Evolutionary conservation across 1,139 yeast genomes (phyloP).

Genomic region (Zhuliangozyma parablackwelliae): DNA sequence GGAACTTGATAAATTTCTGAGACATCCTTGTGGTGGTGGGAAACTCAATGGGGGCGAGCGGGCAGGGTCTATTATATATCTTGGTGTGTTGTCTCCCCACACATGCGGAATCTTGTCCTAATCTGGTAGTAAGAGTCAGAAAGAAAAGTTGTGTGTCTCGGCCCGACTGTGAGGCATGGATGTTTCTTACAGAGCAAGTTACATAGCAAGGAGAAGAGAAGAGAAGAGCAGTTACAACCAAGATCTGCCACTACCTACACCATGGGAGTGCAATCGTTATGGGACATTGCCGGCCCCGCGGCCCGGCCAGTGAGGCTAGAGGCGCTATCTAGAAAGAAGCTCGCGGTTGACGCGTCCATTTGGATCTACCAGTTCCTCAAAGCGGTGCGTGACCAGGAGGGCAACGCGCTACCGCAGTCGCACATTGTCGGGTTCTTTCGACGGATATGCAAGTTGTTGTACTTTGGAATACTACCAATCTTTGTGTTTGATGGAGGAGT

Average conservation of each 20-base stretch:
- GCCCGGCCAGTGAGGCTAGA: constrained; percentile 90
- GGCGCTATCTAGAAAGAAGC: constrained; percentile 64
- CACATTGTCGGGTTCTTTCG: constrained; percentile 94
- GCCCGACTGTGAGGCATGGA: no score
- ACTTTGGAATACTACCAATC: constrained; percentile 85
- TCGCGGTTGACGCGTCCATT: constrained; percentile 97
- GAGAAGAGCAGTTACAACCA: no score
- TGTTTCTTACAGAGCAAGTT: no score
- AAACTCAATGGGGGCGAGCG: no score
- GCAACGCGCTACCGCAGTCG: constrained; percentile 71
- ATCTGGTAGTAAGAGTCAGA: no score
- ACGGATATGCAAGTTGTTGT: constrained; percentile 84
- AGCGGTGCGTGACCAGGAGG: constrained; percentile 87
- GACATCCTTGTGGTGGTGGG: constrained; percentile 8
- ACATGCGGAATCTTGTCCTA: no score
- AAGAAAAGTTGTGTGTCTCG: no score
- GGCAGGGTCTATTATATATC: no score
- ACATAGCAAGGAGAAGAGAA: no score
- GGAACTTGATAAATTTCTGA: constrained; percentile 25
- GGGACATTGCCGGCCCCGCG: constrained; percentile 89
- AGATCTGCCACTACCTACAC: no score
- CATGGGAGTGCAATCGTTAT: constrained; percentile 96
- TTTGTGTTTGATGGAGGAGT: constrained; percentile 99
- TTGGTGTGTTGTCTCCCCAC: no score
- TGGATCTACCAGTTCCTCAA: constrained; percentile 97